Evolutionary conservation across 2,329 filamentous ascomycete species (phyloP), one percentile per base, ranked within the genome.

Genomic region (Colletotrichum sp.): DNA sequence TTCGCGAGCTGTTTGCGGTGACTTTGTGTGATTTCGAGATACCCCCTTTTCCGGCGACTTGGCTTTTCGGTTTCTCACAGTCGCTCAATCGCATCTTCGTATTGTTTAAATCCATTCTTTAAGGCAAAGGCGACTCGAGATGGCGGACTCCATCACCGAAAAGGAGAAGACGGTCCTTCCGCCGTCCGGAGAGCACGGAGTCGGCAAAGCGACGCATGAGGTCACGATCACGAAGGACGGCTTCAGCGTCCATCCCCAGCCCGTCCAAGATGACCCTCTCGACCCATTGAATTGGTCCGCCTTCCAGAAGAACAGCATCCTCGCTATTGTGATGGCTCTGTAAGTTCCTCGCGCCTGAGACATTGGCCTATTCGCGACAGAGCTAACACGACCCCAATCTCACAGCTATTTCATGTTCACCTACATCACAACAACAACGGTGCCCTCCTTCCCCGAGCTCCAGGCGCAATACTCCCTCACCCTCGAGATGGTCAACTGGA

Each of bases 361-460:
- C 44, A 3, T 22, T n/a, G 5, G 8, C 5, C 7, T 5, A 19
- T 61, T 15, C 11, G 59, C 19, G 3, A 9, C 9, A 61, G 0
- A 8, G 28, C n/a, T n/a, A 34, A 34, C 1, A 4, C 27, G 5
- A 34, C 15, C 4, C 59, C 32, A 13, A 36, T 0, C 8, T 4
- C 7, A 61, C 52, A 89, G 87, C 77, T 90, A 91, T 78, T 91
- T 91, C 79, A 82, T 91, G 77, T 90, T 91, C 82, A 91, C 90
- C 19, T 91, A 91, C 81, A 85, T 91, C 75, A 91, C 90, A 1
- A 91, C 89, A 2, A 90, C 88, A 1, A 90, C 89, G 0, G 88
- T 91, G 1, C 89, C 90, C 3, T 90, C 89, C 0, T 91, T 90
- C 76, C 81, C 85, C 1, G 82, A 85, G 27, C 84, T 91, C 27